phyloP scores from a whole-genome alignment of 164 flowering plant species.

The Santalum album region DNA sequence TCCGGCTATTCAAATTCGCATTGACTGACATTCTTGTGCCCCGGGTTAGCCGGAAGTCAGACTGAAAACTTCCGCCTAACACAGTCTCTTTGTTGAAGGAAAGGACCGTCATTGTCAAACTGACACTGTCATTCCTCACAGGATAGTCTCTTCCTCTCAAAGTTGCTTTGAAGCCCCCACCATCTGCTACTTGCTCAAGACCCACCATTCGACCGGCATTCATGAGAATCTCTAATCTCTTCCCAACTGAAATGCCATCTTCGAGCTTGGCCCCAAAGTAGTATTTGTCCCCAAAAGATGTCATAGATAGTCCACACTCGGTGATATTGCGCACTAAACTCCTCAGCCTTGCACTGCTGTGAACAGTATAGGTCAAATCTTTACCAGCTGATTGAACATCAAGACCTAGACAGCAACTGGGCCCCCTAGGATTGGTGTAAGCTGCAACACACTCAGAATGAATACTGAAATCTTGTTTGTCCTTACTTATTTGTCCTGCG shows the following conservation, averaged over 20 bases:
- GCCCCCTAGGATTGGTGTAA: conserved; percentile 36
- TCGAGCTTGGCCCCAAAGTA: conserved; percentile 73
- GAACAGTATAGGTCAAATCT: conserved; percentile 55
- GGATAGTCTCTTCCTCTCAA: conserved; percentile 80
- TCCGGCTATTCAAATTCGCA: conserved; percentile 62
- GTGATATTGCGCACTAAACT: conserved; percentile 43
- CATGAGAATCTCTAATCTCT: conserved; percentile 50
- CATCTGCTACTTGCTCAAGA: conserved; percentile 58
- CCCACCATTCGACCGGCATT: conserved; percentile 63
- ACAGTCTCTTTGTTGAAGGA: conserved; percentile 67
- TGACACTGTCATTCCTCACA: conserved; percentile 56
- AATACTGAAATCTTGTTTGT: conserved; percentile 66
- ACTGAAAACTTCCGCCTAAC: conserved; percentile 50
- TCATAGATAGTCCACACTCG: conserved; percentile 70
- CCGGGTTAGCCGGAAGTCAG: conserved; percentile 52
- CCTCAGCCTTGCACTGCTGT: conserved; percentile 49
- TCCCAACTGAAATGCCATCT: conserved; percentile 54
- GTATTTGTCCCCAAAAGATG: conserved; percentile 49
- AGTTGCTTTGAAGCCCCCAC: conserved; percentile 66
- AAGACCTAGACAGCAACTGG: conserved; percentile 38
- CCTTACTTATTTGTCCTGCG: conserved; percentile 81
- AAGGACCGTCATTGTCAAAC: conserved; percentile 47
- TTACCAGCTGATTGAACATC: conserved; percentile 68
- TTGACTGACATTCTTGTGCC: conserved; percentile 48
- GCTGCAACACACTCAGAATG: conserved; percentile 60